A percentile compares a stretch with the other conserved stretches of the same genome.
Evolutionary conservation across 768 basidiomycete genomes (phyloP).

Genomic region (Kwoniella dejecticola): DNA sequence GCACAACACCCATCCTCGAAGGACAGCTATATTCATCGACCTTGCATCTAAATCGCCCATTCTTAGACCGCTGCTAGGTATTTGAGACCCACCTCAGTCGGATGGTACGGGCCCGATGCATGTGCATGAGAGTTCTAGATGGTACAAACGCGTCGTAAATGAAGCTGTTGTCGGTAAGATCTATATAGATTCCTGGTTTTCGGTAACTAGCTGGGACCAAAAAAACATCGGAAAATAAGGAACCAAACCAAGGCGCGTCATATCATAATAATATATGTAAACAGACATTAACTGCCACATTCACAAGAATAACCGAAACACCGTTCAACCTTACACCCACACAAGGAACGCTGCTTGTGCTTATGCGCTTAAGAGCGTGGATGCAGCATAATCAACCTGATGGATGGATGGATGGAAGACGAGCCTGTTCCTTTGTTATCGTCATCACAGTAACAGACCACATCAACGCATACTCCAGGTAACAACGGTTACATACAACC

Average conservation of each 20-base stretch:
- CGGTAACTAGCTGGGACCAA: too few relatives aligned
- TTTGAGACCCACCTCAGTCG: too few relatives aligned
- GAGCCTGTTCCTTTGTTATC: slow-evolving; percentile 8
- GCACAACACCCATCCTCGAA: slow-evolving; percentile 4
- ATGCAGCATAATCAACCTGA: background rate
- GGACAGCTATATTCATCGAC: background rate
- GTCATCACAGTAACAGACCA: too few relatives aligned
- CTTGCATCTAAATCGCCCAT: background rate
- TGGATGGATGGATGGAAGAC: background rate
- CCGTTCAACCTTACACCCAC: background rate
- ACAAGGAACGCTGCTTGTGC: background rate
- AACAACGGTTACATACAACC: too few relatives aligned
- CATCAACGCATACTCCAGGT: too few relatives aligned
- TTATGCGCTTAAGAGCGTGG: too few relatives aligned
- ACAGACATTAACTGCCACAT: slow-evolving; percentile 6
- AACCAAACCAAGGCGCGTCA: slow-evolving; percentile 10
- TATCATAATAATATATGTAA: background rate
- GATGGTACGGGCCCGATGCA: too few relatives aligned
- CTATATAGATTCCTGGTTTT: too few relatives aligned
- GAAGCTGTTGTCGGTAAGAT: too few relatives aligned
- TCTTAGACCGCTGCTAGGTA: too few relatives aligned
- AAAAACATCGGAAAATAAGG: background rate
- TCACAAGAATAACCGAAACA: slow-evolving; percentile 5
- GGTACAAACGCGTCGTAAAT: too few relatives aligned
- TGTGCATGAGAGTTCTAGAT: too few relatives aligned